Base-by-base conservation (phyloP, 306 rosid species). In the Coriaria nepalensis region DNA sequence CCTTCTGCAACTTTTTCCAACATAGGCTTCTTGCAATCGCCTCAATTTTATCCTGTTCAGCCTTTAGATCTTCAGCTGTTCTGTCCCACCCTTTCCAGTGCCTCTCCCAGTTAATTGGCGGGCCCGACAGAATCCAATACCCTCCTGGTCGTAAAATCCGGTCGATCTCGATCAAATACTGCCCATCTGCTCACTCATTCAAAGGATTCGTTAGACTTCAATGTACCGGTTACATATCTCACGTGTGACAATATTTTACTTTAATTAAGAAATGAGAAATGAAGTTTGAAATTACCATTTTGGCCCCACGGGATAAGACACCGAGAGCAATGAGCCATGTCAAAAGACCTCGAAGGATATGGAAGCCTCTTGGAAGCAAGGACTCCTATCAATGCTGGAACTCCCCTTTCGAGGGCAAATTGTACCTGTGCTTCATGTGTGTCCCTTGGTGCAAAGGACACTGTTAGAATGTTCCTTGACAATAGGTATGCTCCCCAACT, bases 311-410 rank as follows among this genome's bases (percentile, higher is more conserved):
- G 98, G 59, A 92, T 92, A 51, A 92, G 98, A 69, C 98, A 92
- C 35, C 98, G 93, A 8, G 98, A 92, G 75, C 98, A 90, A 9
- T 90, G 98, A 48, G 98, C 98, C 80, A 90, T 71, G 77, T 90
- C 98, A 39, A 90, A 90, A 13, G 94, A 78, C 59, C 98, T 76
- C 8, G 98, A 81, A 53, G 98, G 98, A 72, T 90, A 90, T 12
- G 98, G 98, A 49, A 90, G 98, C 60, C 94, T 75, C 0, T 68
- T 65, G 35, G 98, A 79, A 32, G 95, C 98, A 52, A 90, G 63
- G 57, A 90, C 73, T 46, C 98, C 98, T 47, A 90, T 81, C 75
- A 90, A 50, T 20, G 98, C 93, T 15, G 98, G 98, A 45, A 90
- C 82, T 55, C 98, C 98, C 57, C 98, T 45, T 66, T 90, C 98